Conservation (phyloP, 2,329 filamentous ascomycete genomes). For the Colletotrichum viniferum region DNA sequence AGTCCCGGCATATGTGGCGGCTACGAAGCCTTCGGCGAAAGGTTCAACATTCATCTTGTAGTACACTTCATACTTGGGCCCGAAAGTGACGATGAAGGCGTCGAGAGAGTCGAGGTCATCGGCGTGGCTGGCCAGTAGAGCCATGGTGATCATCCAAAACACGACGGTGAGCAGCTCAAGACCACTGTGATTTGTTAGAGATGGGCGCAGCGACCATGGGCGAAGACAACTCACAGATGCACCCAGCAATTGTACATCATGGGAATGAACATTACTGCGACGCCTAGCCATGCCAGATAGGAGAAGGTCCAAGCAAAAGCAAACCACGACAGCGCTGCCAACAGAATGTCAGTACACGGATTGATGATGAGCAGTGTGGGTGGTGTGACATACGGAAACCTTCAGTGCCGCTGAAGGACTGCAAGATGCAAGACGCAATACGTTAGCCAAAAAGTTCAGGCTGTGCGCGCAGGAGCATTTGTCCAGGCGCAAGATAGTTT, state of each 20-base stretch:
- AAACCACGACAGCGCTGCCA: conserved; percentile 22
- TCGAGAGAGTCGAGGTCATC: conserved; percentile 23
- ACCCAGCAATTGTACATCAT: conserved; percentile 26
- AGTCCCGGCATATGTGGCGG: conserved; percentile 21
- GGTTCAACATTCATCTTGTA: conserved; percentile 20
- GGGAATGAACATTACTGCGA: conserved; percentile 19
- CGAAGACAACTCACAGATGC: conserved; percentile 15
- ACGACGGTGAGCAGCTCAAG: conserved; percentile 21
- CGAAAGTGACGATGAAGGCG: conserved; percentile 17
- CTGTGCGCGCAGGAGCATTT: background rate
- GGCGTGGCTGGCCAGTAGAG: conserved; percentile 21
- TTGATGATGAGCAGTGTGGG: background rate
- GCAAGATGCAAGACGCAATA: background rate
- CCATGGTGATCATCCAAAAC: conserved; percentile 23
- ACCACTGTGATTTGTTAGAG: conserved; percentile 1
- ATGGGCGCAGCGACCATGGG: background rate
- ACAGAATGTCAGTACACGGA: background rate
- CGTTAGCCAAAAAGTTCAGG: background rate
- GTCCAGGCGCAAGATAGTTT: background rate
- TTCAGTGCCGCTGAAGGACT: conserved; percentile 22
- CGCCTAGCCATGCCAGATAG: conserved; percentile 22
- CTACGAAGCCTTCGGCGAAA: conserved; percentile 18
- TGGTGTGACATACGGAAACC: conserved; percentile 22
- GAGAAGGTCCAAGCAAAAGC: conserved; percentile 22
- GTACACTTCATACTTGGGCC: conserved; percentile 18